Conservation (phyloP, 257 asterid genomes). For the Nicotiana undulata region DNA sequence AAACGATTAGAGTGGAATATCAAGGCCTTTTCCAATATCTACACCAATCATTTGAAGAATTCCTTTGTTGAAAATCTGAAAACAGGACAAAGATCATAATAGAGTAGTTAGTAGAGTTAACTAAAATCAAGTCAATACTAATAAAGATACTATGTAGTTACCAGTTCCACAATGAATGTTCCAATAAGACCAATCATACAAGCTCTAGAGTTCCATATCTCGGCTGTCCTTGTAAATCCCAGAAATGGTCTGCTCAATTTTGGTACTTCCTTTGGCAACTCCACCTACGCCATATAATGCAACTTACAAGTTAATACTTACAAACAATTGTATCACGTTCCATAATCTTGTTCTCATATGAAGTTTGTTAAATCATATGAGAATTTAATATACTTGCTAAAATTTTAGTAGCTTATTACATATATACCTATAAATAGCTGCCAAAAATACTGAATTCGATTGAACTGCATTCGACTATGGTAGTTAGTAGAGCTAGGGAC, state of each 20-base stretch:
- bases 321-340: no score
- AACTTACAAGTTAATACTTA: background rate
- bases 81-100: background rate
- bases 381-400: no score
- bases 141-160: background rate
- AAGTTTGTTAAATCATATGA: no score
- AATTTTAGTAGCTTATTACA: no score
- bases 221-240: constrained; percentile 85
- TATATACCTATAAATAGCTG: no score
- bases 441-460: no score
- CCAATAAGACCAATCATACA: constrained; percentile 78
- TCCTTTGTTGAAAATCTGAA: constrained; percentile 79
- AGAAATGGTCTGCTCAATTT: constrained; percentile 55
- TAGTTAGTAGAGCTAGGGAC: no score
- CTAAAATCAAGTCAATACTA: background rate
- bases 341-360: no score
- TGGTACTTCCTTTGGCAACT: constrained; percentile 61
- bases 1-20: constrained; percentile 60
- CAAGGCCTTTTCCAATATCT: constrained; percentile 90
- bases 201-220: constrained; percentile 84
- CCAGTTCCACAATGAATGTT: constrained; percentile 75
- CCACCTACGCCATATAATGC: constrained; percentile 32
- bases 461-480: no score
- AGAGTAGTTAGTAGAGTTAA: background rate
- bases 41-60: constrained; percentile 74